These are phyloP conservation scores for Daldinia grandis DNA, from an alignment of 495 filamentous ascomycete genomes.

Conservation along the genomic window DNA sequence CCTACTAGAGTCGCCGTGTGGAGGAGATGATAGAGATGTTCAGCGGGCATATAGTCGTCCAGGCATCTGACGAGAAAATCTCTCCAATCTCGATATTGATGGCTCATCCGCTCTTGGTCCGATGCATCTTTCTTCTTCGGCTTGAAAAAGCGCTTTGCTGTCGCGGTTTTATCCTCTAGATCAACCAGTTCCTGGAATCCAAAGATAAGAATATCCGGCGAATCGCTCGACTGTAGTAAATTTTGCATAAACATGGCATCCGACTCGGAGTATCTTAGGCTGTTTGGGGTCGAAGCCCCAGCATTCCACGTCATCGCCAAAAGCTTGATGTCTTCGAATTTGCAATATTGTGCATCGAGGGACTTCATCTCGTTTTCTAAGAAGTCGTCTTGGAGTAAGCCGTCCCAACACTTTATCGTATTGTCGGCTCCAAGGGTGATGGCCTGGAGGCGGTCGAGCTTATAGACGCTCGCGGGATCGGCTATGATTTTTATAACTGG, in stretches of 20 bases:
- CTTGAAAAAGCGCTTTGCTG: slow-evolving; percentile 83
- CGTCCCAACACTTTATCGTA: slow-evolving; percentile 87
- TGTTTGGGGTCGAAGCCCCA: slow-evolving; percentile 86
- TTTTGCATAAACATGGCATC: slow-evolving; percentile 80
- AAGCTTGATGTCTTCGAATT: slow-evolving; percentile 80
- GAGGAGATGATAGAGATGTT: slow-evolving; percentile 82
- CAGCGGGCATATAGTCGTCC: slow-evolving; percentile 81
- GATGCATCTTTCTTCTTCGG: slow-evolving; percentile 90
- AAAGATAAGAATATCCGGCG: slow-evolving; percentile 92
- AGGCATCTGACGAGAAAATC: slow-evolving; percentile 83
- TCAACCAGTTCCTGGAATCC: slow-evolving; percentile 98
- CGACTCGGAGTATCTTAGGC: slow-evolving; percentile 70
- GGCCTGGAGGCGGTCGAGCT: slow-evolving; percentile 83
- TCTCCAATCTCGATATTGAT: slow-evolving; percentile 95
- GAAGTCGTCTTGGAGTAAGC: slow-evolving; percentile 93
- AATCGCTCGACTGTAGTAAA: slow-evolving; percentile 72
- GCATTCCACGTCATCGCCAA: slow-evolving; percentile 95
- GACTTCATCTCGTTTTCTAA: slow-evolving; percentile 86
- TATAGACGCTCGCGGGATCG: slow-evolving; percentile 86
- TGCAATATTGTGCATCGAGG: slow-evolving; percentile 81
- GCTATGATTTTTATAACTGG: slow-evolving; percentile 79
- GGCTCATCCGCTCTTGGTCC: slow-evolving; percentile 94
- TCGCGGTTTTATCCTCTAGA: slow-evolving; percentile 94
- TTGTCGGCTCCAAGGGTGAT: slow-evolving; percentile 91
- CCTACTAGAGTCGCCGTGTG: slow-evolving; percentile 92